Evolutionary conservation across 139 green algal species (phyloP), one percentile per base, ranked within the genome.

Genomic region (Pleodorina starrii): DNA sequence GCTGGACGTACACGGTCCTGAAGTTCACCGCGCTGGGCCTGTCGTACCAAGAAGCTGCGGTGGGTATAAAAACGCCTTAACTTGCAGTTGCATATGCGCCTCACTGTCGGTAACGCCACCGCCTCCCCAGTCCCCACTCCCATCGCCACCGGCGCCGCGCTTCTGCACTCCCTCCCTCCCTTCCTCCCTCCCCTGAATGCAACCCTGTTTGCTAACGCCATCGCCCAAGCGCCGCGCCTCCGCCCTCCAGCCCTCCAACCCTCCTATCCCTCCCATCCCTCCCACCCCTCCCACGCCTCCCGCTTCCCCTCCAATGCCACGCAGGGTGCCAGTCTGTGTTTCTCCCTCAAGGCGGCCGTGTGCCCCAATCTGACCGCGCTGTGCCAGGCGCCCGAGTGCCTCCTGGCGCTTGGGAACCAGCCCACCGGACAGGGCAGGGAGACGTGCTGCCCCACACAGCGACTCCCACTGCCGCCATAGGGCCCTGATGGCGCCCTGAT

Each of bases 391-490:
- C 42, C n/a, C 12, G 25, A 5, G 10, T 87, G 81, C 59, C 5
- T 11, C 14, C 19, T 87, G 27, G 43, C 81, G 16, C 3, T 77
- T 42, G 81, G 60, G 40, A 87, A 87, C 60, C 3, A 16, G 43
- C 81, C 43, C n/a, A n/a, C n/a, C 16, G 60, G 81, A 5, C 32
- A 21, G 27, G 57, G 59, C 2, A 32, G 35, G n/a, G 66, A 46
- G 42, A 48, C 6, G 43, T 87, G 81, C 81, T 87, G 81, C 81
- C 42, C 60, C 27, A 27, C 60, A 36, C 81, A 87, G 60, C 21
- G 44, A 16, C 16, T 44, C 23, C 14, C 54, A 5, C 21, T 66
- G 54, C n/a, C n/a, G n/a, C n/a, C n/a, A n/a, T n/a, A n/a, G n/a
- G n/a, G n/a, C n/a, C n/a, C n/a, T n/a, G n/a, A n/a, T n/a, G n/a